Evolutionary conservation across 2,329 filamentous ascomycete species (phyloP), one percentile per base, ranked within the genome.

Genomic region (Sporothrix brasiliensis): DNA sequence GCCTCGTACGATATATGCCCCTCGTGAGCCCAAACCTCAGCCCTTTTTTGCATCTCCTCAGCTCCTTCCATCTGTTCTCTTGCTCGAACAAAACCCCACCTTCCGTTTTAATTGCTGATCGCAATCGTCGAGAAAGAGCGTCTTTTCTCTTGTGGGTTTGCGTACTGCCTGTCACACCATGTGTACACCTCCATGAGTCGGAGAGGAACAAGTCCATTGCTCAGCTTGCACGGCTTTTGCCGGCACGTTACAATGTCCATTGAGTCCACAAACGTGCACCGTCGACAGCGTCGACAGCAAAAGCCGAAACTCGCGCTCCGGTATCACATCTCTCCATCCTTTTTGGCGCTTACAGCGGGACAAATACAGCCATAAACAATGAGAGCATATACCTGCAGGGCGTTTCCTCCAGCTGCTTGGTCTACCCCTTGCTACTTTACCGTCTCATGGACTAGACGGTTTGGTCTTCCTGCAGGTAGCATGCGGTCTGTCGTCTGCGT

Each of bases 401-500:
- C 14, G 19, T 44, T 14, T 47, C 34, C 34, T 34, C 9, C 34
- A 34, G 34, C 34, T 56, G 14, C 16, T n/a, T 39, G 16, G 30
- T 9, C 30, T 11, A 19, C 7, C 56, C 56, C 56, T 24, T 34
- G 30, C 53, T 27, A n/a, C 9, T 13, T 21, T 41, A 44, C 56
- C 21, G 7, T 24, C 58, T 27, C 27, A 2, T 27, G n/a, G 39
- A 24, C 39, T 27, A 41, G 44, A 52, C 63, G 27, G 27, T 53
- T 52, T 39, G 3, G 63, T 52, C 63, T 4, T 52, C 63, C 63
- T 66, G 63, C 63, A 66, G 63, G 47, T n/a, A 21, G 58, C 63
- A 65, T 66, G 47, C 47, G 27, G 44, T 11, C 39, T 66, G 24
- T 52, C 19, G 19, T 50, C 68, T 70, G 69, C 69, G 53, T 63